Evolutionary conservation across 768 basidiomycete species (phyloP).

Genomic region (Podaxis pistillaris): DNA sequence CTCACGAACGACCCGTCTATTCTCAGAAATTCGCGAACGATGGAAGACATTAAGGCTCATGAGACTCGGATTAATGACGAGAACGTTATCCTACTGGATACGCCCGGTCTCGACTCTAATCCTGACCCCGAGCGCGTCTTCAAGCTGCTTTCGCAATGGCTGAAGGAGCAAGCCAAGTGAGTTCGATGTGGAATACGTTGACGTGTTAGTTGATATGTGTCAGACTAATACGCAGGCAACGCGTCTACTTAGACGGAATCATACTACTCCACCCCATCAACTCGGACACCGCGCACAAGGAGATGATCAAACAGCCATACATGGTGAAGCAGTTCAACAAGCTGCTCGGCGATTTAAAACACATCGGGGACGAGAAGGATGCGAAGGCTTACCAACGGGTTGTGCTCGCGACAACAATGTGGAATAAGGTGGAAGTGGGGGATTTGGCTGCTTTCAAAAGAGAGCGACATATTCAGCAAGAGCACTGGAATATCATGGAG

Average conservation of each 20-base stretch:
- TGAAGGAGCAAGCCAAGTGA: not conserved
- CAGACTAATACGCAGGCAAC: not conserved
- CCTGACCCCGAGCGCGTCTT: not conserved
- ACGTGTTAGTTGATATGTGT: not conserved
- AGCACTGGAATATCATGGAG: conserved; percentile 4
- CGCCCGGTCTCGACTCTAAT: not conserved
- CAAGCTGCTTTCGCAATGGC: not conserved
- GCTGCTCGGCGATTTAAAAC: not conserved
- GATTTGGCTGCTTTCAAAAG: not conserved
- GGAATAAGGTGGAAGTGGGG: not conserved
- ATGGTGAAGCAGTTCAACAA: not conserved
- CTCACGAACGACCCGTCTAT: not conserved
- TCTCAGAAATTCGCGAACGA: not conserved
- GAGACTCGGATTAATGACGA: not conserved
- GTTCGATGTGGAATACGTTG: not conserved
- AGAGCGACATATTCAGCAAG: not conserved
- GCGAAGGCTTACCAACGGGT: not conserved
- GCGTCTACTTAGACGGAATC: conserved; percentile 2
- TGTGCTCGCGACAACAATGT: conserved; percentile 7
- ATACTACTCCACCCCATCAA: not conserved
- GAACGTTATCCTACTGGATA: conserved; percentile 6
- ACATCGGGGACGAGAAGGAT: conserved; percentile 1
- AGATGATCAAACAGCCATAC: not conserved
- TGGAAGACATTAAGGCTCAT: not conserved
- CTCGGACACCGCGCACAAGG: not conserved